phyloP scores from a whole-genome alignment of 108 stramenopile species.

The Stephanodiscus triporus region DNA sequence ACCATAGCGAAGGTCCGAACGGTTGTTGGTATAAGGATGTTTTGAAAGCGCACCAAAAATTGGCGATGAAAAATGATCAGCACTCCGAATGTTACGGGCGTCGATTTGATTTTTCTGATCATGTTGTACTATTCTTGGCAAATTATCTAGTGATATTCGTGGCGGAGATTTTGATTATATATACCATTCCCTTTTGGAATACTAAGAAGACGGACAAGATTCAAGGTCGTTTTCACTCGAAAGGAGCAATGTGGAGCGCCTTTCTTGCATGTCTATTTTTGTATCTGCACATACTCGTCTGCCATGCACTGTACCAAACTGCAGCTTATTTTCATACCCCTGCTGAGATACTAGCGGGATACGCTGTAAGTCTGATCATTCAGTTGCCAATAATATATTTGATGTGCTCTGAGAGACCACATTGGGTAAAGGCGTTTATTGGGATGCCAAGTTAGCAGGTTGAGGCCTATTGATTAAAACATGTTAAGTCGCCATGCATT shows the following conservation, averaged over 20 bases:
- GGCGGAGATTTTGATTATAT: conserved; percentile 62
- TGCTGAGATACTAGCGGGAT: conserved; percentile 70
- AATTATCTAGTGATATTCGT: conserved; percentile 74
- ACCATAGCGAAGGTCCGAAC: conserved; percentile 7
- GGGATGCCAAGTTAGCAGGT: conserved; percentile 38
- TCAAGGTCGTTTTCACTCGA: neutral
- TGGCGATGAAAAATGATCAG: conserved; percentile 21
- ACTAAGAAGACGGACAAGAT: neutral
- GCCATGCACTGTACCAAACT: conserved; percentile 68
- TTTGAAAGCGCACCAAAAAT: conserved; percentile 49
- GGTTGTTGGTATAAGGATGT: conserved; percentile 70
- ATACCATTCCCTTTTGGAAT: conserved; percentile 58
- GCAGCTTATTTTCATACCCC: conserved; percentile 78
- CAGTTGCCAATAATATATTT: conserved; percentile 66
- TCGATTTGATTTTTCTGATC: conserved; percentile 87
- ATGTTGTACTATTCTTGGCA: conserved; percentile 80
- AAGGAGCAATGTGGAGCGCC: conserved; percentile 16
- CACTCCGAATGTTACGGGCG: conserved; percentile 64
- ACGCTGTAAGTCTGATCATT: conserved; percentile 63
- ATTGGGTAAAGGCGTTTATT: conserved; percentile 10
- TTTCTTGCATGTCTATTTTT: conserved; percentile 48
- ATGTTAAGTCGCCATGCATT: neutral
- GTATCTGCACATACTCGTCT: conserved; percentile 72
- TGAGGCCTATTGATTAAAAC: too few relatives aligned
- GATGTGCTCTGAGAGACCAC: conserved; percentile 40